Base-by-base conservation (phyloP, 306 rosid genomes). In the Quercus ilex region DNA sequence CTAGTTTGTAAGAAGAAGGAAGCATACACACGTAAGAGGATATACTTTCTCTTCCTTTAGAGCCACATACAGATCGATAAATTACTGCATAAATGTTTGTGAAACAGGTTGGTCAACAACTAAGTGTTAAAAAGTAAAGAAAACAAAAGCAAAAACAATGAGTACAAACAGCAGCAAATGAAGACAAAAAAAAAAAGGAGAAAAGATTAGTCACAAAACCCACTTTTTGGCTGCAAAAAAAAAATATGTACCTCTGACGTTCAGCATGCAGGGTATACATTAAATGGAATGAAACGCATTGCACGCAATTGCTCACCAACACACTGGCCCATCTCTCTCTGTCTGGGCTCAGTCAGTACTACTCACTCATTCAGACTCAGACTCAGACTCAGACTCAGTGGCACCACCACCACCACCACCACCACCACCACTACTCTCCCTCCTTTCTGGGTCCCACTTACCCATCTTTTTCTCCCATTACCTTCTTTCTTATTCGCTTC, bases 301-400 rank as follows among this genome's bases (percentile, higher is more conserved):
- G 79, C 89, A 92, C 88, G 90, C 96, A 88, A 92, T 85, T 79
- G 88, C 85, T 69, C 89, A 88, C 87, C 92, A 87, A 87, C 90
- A 84, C 89, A 88, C 86, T 84, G 87, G 33, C 11, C 57, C 78
- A 53, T 43, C 15, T 77, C 77, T 9, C 63, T 46, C 8, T 78
- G 18, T 63, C 85, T 62, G 75, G 7, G 25, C 5, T 78, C 87
- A 30, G 28, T 75, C 80, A 82, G 80, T 74, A 60, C 46, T 41
- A 41, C 12, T 8, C 46, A 8, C 11, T 41, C 46, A 41, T 12
- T 41, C 46, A 41, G 46, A 35, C 41, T 35, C 38, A n/a, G 12
- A 35, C 4, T 43, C 70, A 14, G 26, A 35, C 41, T 35, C 38
- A n/a, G 12, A 35, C 4, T 43, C 70, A 14, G 26, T 12, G 14